Evolutionary conservation across 371 early-diverging fungal species (phyloP).

Genomic region (Quaeritorhiza haematococci): DNA sequence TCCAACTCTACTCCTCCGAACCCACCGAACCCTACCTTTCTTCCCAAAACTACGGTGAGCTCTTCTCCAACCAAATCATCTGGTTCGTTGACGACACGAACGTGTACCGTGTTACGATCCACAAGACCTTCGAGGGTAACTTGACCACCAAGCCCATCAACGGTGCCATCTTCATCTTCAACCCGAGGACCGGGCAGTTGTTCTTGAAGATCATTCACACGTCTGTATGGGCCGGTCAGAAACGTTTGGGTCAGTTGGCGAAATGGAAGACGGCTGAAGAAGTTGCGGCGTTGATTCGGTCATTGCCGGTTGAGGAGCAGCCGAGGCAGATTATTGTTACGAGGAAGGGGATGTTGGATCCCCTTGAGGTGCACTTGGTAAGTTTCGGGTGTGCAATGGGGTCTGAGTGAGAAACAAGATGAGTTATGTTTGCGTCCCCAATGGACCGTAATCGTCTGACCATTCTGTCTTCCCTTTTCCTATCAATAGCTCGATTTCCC

Average conservation of each 20-base stretch:
- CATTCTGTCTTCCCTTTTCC: background rate
- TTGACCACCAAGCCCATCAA: conserved; percentile 97
- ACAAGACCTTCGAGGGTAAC: conserved; percentile 98
- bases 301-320: conserved; percentile 97
- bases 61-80: conserved; percentile 96
- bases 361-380: conserved; percentile 82
- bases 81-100: conserved; percentile 99
- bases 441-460: conserved; percentile 23
- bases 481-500: conserved; percentile 79
- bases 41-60: conserved; percentile 89
- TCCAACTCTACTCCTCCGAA: conserved; percentile 96
- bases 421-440: background rate
- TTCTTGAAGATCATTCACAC: conserved; percentile 99
- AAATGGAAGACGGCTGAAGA: conserved; percentile 99
- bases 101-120: conserved; percentile 98
- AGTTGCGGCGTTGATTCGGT: conserved; percentile 97
- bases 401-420: too few relatives aligned
- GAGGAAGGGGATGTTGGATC: conserved; percentile 98
- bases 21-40: conserved; percentile 97
- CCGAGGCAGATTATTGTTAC: conserved; percentile 98
- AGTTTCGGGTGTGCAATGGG: background rate
- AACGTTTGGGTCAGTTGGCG: conserved; percentile 95
- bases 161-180: conserved; percentile 97
- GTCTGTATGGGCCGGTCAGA: conserved; percentile 98
- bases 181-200: conserved; percentile 96